Percentiles rank a stretch among this genome's conserved stretches.
These are phyloP conservation scores for Gastrodia elata DNA, from an alignment of 106 monocot genomes.

Conservation along the genomic window DNA sequence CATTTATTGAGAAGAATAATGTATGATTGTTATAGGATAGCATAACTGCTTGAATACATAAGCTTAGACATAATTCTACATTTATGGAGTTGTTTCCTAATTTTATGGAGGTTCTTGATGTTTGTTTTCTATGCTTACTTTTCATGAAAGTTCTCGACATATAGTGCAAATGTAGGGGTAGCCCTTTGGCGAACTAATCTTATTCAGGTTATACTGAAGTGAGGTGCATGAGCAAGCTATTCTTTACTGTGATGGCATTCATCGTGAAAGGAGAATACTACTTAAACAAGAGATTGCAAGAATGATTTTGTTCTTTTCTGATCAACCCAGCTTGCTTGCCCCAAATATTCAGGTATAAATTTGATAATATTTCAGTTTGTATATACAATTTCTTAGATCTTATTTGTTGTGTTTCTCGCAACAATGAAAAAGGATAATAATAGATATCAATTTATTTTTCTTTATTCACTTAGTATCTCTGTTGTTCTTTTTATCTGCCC, in stretches of 20 bases:
- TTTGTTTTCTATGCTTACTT: background rate
- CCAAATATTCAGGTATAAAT: constrained; percentile 87
- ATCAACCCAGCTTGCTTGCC: constrained; percentile 96
- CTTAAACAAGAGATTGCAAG: constrained; percentile 93
- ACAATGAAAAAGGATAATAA: background rate
- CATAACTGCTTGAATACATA: background rate
- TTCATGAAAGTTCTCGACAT: background rate
- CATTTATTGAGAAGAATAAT: background rate
- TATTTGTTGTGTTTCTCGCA: background rate
- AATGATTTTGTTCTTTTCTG: constrained; percentile 93
- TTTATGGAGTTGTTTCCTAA: background rate
- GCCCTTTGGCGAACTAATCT: constrained; percentile 1
- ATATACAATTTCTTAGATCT: background rate
- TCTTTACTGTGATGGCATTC: constrained; percentile 55
- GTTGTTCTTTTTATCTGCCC: background rate
- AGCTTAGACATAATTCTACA: background rate
- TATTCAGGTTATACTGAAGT: constrained; percentile 22
- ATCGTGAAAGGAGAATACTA: constrained; percentile 89
- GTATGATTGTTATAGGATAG: background rate
- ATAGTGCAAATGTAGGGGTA: constrained; percentile 1
- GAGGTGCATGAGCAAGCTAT: constrained; percentile 93
- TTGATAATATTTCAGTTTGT: background rate
- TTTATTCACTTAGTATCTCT: background rate
- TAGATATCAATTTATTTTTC: background rate
- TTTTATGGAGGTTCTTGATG: background rate